Conservation (phyloP, 2,329 filamentous ascomycete species). For the Penicillium sp. region DNA sequence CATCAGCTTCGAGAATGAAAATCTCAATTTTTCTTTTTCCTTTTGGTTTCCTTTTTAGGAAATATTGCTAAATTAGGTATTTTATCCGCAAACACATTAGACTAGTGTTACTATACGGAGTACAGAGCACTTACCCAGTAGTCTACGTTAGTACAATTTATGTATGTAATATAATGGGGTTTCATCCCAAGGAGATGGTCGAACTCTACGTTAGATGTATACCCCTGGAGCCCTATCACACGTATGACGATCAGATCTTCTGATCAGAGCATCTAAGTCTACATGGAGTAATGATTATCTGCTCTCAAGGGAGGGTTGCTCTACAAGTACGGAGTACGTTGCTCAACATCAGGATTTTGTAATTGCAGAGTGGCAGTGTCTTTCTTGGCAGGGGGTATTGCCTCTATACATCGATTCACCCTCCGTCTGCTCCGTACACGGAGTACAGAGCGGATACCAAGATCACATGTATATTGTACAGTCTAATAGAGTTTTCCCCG, state of each 20-base stretch:
- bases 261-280: neutral
- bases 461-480: neutral
- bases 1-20: conserved; percentile 17
- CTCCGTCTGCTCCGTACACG: neutral
- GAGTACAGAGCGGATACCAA: neutral
- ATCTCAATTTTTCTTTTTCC: neutral
- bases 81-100: neutral
- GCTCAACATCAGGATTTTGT: neutral
- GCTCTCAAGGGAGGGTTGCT: neutral
- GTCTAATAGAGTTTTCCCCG: conserved; percentile 9
- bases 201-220: neutral
- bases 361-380: neutral
- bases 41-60: neutral
- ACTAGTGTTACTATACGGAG: neutral
- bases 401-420: neutral
- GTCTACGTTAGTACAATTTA: neutral
- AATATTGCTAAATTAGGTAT: neutral
- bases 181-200: neutral
- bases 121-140: neutral
- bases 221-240: conserved; percentile 1
- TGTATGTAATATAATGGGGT: neutral
- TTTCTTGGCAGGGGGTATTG: neutral
- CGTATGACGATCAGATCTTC: conserved; percentile 1
- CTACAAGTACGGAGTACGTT: no score
- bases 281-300: neutral